Base-by-base conservation (phyloP, 2,329 filamentous ascomycete genomes). In the Westerdykella ornata region DNA sequence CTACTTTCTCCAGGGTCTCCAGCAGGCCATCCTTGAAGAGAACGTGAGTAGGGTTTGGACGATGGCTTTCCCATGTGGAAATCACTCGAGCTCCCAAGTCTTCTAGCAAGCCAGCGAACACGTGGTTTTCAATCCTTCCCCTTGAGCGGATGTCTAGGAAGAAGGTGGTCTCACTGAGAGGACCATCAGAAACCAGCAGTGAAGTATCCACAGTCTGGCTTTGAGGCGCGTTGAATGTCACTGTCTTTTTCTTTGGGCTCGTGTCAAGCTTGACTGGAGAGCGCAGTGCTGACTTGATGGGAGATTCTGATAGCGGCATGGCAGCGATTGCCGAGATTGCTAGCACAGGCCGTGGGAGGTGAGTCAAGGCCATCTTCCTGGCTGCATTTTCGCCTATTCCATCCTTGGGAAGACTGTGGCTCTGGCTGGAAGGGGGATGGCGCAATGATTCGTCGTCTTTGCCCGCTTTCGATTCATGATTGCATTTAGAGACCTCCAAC, bases 11-110 rank as follows among this genome's bases (percentile, higher is more conserved):
- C 50, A 95, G 67, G 1, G 88, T 94, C 18, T 82, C 75, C 57
- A 83, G 82, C 32, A 81, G 81, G 35, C 88, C 88, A 57, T 94
- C 88, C 63, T 94, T 95, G 72, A 82, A 95, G 5, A 95, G 80
- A 6, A 95, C 85, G 58, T 95, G 88, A 0, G 88, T 94, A 54
- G 94, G 86, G 4, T 82, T 84, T 30, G 41, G 65, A 5, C 80
- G 78, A 56, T 82, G 83, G 82, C 85, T 89, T 2, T 31, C 26
- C 44, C 53, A 60, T 15, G 57, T 43, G 65, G 82, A 85, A 33
- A 89, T 76, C 54, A 85, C 88, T 35, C 79, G 77, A 15, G 88
- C 88, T 9, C 88, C 88, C 78, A 94, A 88, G 55, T 87, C 80
- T 7, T 74, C 78, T 16, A 94, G 74, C 5, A 94, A 73, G 52